A percentile compares a stretch with the other conserved stretches of the same genome.
These are phyloP conservation scores for Hymenoscyphus fructigenus DNA, from an alignment of 2,329 filamentous ascomycete species.

Conservation along the genomic window DNA sequence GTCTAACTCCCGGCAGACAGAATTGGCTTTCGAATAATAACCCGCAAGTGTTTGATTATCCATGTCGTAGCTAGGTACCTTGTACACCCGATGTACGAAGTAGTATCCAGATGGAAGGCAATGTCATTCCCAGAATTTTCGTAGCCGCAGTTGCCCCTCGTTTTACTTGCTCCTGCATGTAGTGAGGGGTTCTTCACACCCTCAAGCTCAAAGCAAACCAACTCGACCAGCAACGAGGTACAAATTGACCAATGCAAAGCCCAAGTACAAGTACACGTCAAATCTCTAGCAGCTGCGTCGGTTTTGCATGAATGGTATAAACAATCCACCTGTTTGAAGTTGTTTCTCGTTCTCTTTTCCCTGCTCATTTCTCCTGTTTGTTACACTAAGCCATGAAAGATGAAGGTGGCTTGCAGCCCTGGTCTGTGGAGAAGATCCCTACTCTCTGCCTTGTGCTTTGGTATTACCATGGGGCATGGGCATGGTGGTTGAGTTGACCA, in stretches of 20 bases:
- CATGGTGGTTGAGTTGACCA: neutral
- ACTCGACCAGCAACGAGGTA: neutral
- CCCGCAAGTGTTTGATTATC: neutral
- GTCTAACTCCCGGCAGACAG: neutral
- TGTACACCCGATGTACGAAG: neutral
- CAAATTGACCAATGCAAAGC: neutral
- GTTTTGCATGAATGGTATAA: neutral
- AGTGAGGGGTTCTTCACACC: conserved; percentile 3
- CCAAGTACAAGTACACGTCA: neutral
- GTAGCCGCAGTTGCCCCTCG: conserved; percentile 9
- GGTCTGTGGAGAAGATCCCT: conserved; percentile 4
- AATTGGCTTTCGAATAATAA: neutral
- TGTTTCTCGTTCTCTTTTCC: neutral
- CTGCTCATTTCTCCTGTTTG: neutral
- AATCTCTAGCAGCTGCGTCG: neutral
- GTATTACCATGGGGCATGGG: neutral
- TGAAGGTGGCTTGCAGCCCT: conserved; percentile 9
- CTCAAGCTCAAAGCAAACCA: neutral
- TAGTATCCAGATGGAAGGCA: neutral
- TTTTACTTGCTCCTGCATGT: conserved; percentile 1
- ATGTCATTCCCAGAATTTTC: neutral
- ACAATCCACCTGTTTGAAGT: neutral
- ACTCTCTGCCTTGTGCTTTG: neutral
- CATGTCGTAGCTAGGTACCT: neutral
- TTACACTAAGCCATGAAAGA: conserved; percentile 7